Base-by-base conservation (phyloP, 1,139 yeast genomes). In the Nadsonia starkeyi-henricii region DNA sequence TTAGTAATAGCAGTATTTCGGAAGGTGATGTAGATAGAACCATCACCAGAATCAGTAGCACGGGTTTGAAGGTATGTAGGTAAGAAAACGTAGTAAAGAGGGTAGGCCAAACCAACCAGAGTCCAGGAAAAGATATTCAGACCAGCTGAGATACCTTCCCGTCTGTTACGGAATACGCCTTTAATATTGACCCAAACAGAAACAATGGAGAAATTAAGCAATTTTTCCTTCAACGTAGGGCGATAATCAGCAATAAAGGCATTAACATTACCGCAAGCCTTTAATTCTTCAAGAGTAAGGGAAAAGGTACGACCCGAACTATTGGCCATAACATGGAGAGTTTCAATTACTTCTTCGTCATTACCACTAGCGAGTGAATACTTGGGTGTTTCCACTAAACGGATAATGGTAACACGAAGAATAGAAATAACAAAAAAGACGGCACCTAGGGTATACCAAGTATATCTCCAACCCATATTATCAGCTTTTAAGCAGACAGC, bases 381-480 rank as follows among this genome's bases (percentile, higher is more conserved):
- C 54, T 77, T 77, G 28, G 81, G 82, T 48, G 80, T 74, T 58
- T 77, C 81, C 45, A 71, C 67, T 53, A 77, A 60, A 50, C 69
- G 62, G 43, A 76, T 59, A 7, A 74, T 66, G 4, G 75, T 68
- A 9, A 77, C 58, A 53, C 82, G 66, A 7, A 67, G 50, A 30
- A 75, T 46, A 1, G 79, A 78, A 51, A 73, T 68, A 20, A 68
- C 66, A 44, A 56, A 9, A 76, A 79, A 45, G n/a, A 77, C 65
- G 18, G 69, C 77, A 9, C 78, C 74, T 55, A 75, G 72, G 21
- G 70, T 67, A 55, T 71, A 74, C 68, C 73, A 75, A 44, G 70
- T 65, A 57, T 77, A 77, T 58, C 81, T 67, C 81, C 82, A 77
- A 49, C 81, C 81, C 56, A 69, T 64, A 55, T 77, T 77, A 9